Evolutionary conservation across 2,329 filamentous ascomycete species (phyloP), one percentile per base, ranked within the genome.

Genomic region (Mollisiaceae sp.): DNA sequence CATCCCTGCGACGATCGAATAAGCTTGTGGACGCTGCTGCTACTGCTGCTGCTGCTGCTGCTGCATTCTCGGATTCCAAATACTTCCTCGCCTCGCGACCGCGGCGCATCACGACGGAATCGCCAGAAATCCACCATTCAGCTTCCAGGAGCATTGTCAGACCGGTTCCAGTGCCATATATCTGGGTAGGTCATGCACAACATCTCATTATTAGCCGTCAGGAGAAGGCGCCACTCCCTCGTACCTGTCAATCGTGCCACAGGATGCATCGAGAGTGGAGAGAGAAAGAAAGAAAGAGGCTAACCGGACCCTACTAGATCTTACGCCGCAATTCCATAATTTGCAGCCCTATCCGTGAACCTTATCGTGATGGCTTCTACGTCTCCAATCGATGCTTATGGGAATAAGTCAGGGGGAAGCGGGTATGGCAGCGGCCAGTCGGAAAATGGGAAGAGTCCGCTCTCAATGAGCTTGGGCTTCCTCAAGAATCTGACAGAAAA

Each of bases 401-500:
- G 63, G 14, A 72, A 72, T 52, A 73, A 70, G 41, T 67, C 71
- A 20, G 69, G 68, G 22, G 70, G 68, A 22, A 74, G 73, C 59
- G 73, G 70, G 36, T 75, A 76, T 71, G 71, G 70, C 8, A 75
- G 72, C 59, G 72, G 70, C 15, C 72, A 74, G 56, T 75, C 74
- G 22, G 75, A 77, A 55, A 71, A 59, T 50, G 74, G 69, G 24
- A 77, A 74, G 61, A 76, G 74, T 35, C 74, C 75, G 6, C 65
- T 77, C 9, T 73, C 74, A 8, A 74, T 88, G 67, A 87, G 85
- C 67, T 78, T 89, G 62, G 81, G 81, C 20, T 89, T 91, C 67
- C 85, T 91, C 77, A 93, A 89, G 78, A 87, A 80, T 71, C 82
- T 90, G 67, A 84, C 81, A 60, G 90, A 92, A 64, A 95, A 93